Percentiles rank a stretch among this genome's conserved stretches.
Evolutionary conservation across 2,329 filamentous ascomycete genomes (phyloP).

Genomic region (Cytospora piceae): DNA sequence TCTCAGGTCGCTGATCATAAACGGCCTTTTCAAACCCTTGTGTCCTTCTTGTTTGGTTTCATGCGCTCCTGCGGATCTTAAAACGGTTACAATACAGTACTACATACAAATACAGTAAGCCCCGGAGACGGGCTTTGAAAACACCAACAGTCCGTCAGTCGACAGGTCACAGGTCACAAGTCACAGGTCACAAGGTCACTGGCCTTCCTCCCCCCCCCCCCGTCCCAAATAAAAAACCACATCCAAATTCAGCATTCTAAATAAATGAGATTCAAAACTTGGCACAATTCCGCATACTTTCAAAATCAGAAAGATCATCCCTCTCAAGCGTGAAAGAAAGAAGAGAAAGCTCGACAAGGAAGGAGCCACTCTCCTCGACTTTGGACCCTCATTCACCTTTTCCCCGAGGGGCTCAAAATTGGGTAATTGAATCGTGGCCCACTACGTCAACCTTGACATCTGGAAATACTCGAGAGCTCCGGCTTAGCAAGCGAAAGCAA

Average conservation of each 20-base stretch:
- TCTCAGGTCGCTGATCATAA: not conserved
- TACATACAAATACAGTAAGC: not conserved
- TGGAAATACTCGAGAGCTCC: not conserved
- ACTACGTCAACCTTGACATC: not conserved
- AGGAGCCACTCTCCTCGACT: not conserved
- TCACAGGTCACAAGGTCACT: too few relatives aligned
- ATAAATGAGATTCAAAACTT: not conserved
- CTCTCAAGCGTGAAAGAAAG: not conserved
- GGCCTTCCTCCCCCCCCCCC: too few relatives aligned
- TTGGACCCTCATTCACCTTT: not conserved
- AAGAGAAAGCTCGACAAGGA: not conserved
- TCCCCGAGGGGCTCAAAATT: not conserved
- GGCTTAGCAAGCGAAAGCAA: not conserved
- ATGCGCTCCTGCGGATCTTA: not conserved
- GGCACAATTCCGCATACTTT: not conserved
- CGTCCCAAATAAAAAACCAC: not conserved
- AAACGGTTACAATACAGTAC: not conserved
- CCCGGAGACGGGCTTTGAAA: not conserved
- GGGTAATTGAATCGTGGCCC: constrained; percentile 6
- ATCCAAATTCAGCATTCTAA: not conserved
- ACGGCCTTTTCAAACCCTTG: not conserved
- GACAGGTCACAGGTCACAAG: too few relatives aligned
- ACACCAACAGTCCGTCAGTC: not conserved
- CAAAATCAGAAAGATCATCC: not conserved
- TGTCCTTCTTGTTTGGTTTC: not conserved